Conservation (phyloP, 768 basidiomycete genomes). For the Hysterangium stoloniferum region DNA sequence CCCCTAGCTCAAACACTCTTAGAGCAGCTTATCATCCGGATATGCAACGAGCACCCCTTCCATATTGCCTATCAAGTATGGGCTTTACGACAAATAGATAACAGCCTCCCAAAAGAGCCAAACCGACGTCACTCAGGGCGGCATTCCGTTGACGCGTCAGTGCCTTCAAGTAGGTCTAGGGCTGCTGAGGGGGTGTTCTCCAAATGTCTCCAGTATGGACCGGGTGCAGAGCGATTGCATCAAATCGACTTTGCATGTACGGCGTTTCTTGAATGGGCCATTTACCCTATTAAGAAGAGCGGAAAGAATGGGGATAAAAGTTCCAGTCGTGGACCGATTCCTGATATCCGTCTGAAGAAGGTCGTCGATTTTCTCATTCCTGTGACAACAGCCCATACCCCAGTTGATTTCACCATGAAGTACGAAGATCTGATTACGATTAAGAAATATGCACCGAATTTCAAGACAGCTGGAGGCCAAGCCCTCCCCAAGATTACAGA, state of each 20-base stretch:
- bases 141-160: slow-evolving; percentile 8
- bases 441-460: slow-evolving; percentile 47
- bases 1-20: slow-evolving; percentile 45
- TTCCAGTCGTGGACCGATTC: too few species aligned
- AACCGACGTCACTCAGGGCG: slow-evolving; percentile 41
- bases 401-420: slow-evolving; percentile 58
- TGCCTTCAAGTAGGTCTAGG: slow-evolving; percentile 42
- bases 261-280: slow-evolving; percentile 71
- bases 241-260: slow-evolving; percentile 54
- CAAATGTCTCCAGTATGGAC: slow-evolving; percentile 39
- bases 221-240: slow-evolving; percentile 31
- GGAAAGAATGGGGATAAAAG: too few species aligned
- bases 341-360: slow-evolving; percentile 35
- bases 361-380: slow-evolving; percentile 63
- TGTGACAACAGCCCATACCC: slow-evolving; percentile 64
- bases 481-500: slow-evolving; percentile 74
- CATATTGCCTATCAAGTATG: slow-evolving; percentile 89
- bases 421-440: slow-evolving; percentile 74
- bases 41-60: slow-evolving; percentile 89
- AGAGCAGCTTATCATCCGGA: slow-evolving; percentile 55
- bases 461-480: slow-evolving; percentile 64
- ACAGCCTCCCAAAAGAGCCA: slow-evolving; percentile 10
- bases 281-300: slow-evolving; percentile 40
- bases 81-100: slow-evolving; percentile 44
- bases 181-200: slow-evolving; percentile 61